A percentile compares a stretch with the other conserved stretches of the same genome.
These are phyloP conservation scores for Apophysomyces sp. DNA, from an alignment of 371 early-diverging fungal species.

Conservation along the genomic window DNA sequence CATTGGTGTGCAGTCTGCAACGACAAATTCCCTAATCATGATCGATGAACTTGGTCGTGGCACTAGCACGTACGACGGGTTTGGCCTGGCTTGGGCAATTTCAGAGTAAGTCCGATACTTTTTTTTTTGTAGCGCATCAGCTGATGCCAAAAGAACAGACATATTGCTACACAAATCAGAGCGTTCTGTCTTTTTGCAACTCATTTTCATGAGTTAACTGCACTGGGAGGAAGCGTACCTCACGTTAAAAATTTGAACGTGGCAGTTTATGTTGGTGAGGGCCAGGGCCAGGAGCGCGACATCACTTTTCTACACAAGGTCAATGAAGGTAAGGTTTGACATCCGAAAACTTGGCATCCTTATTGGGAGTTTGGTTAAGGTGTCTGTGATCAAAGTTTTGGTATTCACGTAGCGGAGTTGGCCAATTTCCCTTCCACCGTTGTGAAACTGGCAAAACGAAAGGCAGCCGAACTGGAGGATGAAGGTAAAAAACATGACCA, in stretches of 20 bases:
- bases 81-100: slow-evolving; percentile 97
- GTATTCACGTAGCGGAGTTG: slow-evolving; percentile 97
- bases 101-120: slow-evolving; percentile 69
- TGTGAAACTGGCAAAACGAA: slow-evolving; percentile 81
- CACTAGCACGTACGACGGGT: slow-evolving; percentile 98
- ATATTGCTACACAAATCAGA: slow-evolving; percentile 77
- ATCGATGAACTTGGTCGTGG: slow-evolving; percentile 99
- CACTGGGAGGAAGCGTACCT: slow-evolving; percentile 65
- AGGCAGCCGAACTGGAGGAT: slow-evolving; percentile 85
- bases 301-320: slow-evolving; percentile 92
- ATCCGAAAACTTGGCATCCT: neutral
- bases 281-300: slow-evolving; percentile 35
- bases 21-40: slow-evolving; percentile 88
- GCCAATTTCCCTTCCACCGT: slow-evolving; percentile 92
- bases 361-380: slow-evolving; percentile 47
- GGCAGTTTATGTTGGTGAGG: slow-evolving; percentile 63
- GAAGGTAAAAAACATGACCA: slow-evolving; percentile 7
- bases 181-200: slow-evolving; percentile 94
- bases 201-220: slow-evolving; percentile 97
- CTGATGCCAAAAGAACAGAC: slow-evolving; percentile 35
- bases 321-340: slow-evolving; percentile 51
- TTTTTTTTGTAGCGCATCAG: neutral
- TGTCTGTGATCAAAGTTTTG: slow-evolving; percentile 96
- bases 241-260: slow-evolving; percentile 90
- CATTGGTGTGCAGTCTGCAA: slow-evolving; percentile 59